phyloP scores from a whole-genome alignment of 2,329 filamentous ascomycete genomes.

The Zopfia rhizophila region DNA sequence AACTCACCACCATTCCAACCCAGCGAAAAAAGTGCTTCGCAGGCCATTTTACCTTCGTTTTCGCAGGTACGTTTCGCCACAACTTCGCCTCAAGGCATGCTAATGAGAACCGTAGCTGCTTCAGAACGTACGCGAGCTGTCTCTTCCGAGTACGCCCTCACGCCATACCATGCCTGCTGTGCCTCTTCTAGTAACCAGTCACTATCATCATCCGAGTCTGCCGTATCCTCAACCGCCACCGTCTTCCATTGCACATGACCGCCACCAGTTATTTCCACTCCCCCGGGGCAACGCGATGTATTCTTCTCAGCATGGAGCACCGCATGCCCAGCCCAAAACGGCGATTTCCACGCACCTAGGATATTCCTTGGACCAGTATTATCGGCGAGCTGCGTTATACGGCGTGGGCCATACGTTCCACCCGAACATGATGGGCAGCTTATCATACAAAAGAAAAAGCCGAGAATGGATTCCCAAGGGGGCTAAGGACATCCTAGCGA shows the following conservation, averaged over 20 bases:
- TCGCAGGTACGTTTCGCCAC: conserved; percentile 34
- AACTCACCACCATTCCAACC: conserved; percentile 48
- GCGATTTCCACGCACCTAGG: conserved; percentile 17
- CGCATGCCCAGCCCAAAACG: conserved; percentile 18
- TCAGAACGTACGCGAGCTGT: conserved; percentile 39
- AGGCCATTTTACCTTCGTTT: conserved; percentile 42
- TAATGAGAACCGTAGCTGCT: conserved; percentile 35
- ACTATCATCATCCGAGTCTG: conserved; percentile 43
- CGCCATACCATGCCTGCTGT: conserved; percentile 21
- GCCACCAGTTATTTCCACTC: conserved; percentile 40
- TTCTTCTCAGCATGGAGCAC: conserved; percentile 15
- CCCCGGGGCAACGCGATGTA: conserved; percentile 29
- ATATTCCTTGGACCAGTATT: conserved; percentile 31
- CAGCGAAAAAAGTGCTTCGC: conserved; percentile 37
- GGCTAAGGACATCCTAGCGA: conserved; percentile 81
- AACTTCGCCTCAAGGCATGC: background rate
- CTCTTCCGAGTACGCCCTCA: conserved; percentile 46
- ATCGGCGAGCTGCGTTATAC: conserved; percentile 7
- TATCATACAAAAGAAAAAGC: conserved; percentile 61
- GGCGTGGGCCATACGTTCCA: conserved; percentile 43
- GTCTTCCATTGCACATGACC: conserved; percentile 25
- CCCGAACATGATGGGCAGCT: conserved; percentile 39
- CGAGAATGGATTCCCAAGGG: conserved; percentile 91
- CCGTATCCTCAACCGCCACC: conserved; percentile 32
- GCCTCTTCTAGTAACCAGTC: conserved; percentile 15